Conservation (phyloP, 164 flowering plant species). For the Malania oleifera region DNA sequence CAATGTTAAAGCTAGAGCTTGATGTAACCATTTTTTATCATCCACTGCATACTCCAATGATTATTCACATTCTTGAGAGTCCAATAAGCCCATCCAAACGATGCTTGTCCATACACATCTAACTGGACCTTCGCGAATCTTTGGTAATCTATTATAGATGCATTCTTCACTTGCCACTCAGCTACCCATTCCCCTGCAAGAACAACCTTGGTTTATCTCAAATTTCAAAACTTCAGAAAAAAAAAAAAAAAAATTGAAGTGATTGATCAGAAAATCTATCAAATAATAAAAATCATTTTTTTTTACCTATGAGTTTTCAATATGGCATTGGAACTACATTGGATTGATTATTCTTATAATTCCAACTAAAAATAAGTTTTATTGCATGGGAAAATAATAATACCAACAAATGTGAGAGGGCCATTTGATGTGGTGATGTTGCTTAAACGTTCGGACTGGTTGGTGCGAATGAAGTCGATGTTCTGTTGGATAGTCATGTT, state of each 20-base stretch:
- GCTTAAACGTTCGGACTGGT: conserved; percentile 34
- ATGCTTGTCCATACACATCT: background rate
- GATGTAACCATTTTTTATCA: background rate
- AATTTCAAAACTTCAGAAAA: too few species aligned
- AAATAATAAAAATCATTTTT: too few species aligned
- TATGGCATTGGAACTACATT: too few species aligned
- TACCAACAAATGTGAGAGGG: conserved; percentile 41
- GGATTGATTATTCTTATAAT: too few species aligned
- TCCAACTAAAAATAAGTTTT: too few species aligned
- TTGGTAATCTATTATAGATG: background rate
- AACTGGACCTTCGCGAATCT: background rate
- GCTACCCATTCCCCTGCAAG: background rate
- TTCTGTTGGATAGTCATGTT: conserved; percentile 47
- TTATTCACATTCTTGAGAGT: background rate
- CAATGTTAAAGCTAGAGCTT: background rate
- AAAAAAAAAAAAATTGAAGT: too few species aligned
- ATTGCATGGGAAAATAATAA: too few species aligned
- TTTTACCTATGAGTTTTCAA: too few species aligned
- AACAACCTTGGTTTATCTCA: too few species aligned
- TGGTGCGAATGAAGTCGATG: conserved; percentile 46
- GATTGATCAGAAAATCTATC: too few species aligned
- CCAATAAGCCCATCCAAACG: conserved; percentile 1
- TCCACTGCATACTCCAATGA: background rate
- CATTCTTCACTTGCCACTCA: background rate
- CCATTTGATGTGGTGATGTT: conserved; percentile 42